Evolutionary conservation across 2,329 filamentous ascomycete species (phyloP), one percentile per base, ranked within the genome.

Genomic region (Nakataea oryzae): DNA sequence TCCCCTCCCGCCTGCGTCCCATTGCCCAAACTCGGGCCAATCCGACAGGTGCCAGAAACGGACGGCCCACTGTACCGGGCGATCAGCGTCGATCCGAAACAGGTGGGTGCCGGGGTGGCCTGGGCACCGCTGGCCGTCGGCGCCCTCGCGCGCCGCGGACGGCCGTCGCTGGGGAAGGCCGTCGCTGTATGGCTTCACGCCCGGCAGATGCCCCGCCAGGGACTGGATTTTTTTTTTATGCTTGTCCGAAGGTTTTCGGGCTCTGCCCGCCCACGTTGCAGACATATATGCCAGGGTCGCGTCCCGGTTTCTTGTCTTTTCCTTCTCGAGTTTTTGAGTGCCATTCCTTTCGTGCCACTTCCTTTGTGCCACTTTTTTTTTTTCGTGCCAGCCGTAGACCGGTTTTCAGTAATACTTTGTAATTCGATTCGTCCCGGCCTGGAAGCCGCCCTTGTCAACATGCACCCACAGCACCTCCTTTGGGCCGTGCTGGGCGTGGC

Each of bases 371-470:
- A 34, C 3, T n/a, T 17, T 24, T n/a, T 41, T 24, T 8, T 57
- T 30, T 14, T n/a, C 17, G n/a, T 58, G 30, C 28, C 57, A 24
- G 57, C 57, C 57, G 57, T 58, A 58, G 57, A 58, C 57, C 57
- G 57, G 57, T 34, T 34, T 41, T 3, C n/a, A 50, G 17, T 50
- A n/a, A 50, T n/a, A 6, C n/a, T 30, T 30, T 50, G 17, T 50
- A n/a, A 5, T 58, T 58, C 57, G 12, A 58, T 58, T 58, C 57
- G 27, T 34, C 28, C 17, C 41, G 27, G 57, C 57, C 34, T n/a
- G 34, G 57, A 26, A 41, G 30, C 34, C 34, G 30, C 26, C 30
- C 34, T 11, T 12, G 3, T 29, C 57, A 58, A 29, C 9, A 58
- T 58, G 57, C 30, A 29, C 11, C 17, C 57, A 34, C 30, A 30